phyloP scores from a whole-genome alignment of 129 eudicot genomes.

The Heracleum sosnowskyi region DNA sequence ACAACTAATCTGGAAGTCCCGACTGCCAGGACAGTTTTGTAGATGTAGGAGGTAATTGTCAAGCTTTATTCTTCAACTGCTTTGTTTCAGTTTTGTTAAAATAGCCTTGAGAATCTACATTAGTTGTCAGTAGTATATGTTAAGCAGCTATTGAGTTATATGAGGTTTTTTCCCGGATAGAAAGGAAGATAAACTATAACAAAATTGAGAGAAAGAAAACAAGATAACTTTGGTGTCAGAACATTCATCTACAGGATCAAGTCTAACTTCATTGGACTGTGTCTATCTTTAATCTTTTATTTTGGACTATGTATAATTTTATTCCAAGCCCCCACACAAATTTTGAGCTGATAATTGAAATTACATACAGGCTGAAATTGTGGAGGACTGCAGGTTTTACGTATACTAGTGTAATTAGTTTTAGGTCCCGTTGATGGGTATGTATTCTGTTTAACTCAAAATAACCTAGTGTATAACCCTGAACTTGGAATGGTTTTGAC shows the following conservation, averaged over 20 bases:
- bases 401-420: neutral
- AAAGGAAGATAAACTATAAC: neutral
- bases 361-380: neutral
- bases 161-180: neutral
- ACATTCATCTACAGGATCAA: neutral
- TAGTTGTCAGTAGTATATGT: neutral
- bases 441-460: neutral
- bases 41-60: slow-evolving; percentile 16
- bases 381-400: too few relatives aligned
- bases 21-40: slow-evolving; percentile 28
- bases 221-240: neutral
- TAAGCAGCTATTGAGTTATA: neutral
- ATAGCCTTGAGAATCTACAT: neutral
- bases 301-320: neutral
- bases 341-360: neutral
- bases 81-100: neutral
- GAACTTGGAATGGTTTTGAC: too few relatives aligned
- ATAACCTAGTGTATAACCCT: neutral
- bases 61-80: neutral
- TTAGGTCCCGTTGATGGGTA: neutral
- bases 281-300: neutral
- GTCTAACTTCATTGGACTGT: neutral
- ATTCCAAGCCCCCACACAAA: neutral
- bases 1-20: slow-evolving; percentile 9
- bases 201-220: neutral